Base-by-base conservation (phyloP, 2,329 filamentous ascomycete species). In the Thelonectria blattea region DNA sequence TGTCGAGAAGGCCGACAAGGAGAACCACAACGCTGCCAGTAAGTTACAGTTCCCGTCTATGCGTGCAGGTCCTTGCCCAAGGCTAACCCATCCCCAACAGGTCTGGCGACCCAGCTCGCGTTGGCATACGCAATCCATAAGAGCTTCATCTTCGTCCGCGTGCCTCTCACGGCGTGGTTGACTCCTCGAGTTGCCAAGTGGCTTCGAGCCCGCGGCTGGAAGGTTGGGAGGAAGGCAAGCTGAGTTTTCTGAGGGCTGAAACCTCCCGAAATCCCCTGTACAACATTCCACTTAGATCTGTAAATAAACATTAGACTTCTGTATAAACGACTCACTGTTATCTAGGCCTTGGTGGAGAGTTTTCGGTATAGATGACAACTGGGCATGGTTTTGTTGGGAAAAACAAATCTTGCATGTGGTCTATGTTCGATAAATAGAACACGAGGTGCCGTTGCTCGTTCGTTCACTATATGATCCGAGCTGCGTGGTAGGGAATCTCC, bases 91-190 rank as follows among this genome's bases (percentile, higher is more conserved):
- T 12, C 12, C 2, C 9, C 20, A 12, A 8, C 22, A 89, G 86
- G 86, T 68, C 75, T 89, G 34, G 86, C 83, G 52, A 98, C 95
- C 9, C 93, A 97, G 74, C 81, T 99, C 30, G 93, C 92, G 15
- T 84, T 99, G 50, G 95, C 95, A 12, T 99, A 99, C 73, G 94
- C 94, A 27, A 92, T 99, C 60, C 95, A 99, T 83, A 99, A 99
- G 80, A 96, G 91, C 69, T 92, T 98, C 76, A 97, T 99, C 71
- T 97, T 99, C 76, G 77, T 98, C 66, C 87, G 95, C n/a, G 92
- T 99, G 10, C 95, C 95, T 9, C 79, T 98, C 65, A 95, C 95
- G 1, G 93, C 92, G 12, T 94, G 93, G 3, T 83, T 98, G 34
- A 93, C 92, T 9, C 95, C 95, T 1, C 97, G 96, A 78, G 89